These are phyloP conservation scores for Akebia trifoliata DNA, from an alignment of 164 flowering plant genomes.

Conservation along the genomic window DNA sequence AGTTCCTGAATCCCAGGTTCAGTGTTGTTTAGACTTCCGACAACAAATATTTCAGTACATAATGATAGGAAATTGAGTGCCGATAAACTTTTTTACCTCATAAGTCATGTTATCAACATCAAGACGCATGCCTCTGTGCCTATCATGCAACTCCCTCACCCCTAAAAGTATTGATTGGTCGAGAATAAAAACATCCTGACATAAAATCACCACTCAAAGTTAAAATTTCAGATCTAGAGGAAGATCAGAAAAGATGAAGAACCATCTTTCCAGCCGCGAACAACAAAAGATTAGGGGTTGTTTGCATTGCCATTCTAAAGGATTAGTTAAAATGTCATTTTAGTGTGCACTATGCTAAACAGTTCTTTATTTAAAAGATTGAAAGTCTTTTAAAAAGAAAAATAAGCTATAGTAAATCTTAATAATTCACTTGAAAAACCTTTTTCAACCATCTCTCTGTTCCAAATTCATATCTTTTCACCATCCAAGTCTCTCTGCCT, in stretches of 20 bases:
- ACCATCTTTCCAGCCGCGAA: not conserved
- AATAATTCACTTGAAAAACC: too few relatives aligned
- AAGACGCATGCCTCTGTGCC: conserved; percentile 86
- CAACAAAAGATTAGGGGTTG: not conserved
- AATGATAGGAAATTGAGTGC: not conserved
- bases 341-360: too few relatives aligned
- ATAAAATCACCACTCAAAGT: conserved; percentile 11
- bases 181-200: conserved; percentile 69
- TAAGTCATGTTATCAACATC: conserved; percentile 85
- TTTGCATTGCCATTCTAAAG: conserved; percentile 6
- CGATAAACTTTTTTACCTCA: conserved; percentile 10
- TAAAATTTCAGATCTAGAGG: not conserved
- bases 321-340: not conserved
- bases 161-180: conserved; percentile 62
- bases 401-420: too few relatives aligned
- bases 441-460: too few relatives aligned
- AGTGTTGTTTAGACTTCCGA: not conserved
- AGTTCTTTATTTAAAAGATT: too few relatives aligned
- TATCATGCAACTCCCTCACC: conserved; percentile 62
- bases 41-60: not conserved
- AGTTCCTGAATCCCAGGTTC: conserved; percentile 45
- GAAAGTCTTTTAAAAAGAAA: too few relatives aligned
- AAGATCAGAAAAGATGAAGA: not conserved
- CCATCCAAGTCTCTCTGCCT: too few relatives aligned
- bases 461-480: too few relatives aligned